A percentile compares a stretch with the other conserved stretches of the same genome.
Conservation (phyloP, 805 yeast species). For the Metschnikowia henanensis region DNA sequence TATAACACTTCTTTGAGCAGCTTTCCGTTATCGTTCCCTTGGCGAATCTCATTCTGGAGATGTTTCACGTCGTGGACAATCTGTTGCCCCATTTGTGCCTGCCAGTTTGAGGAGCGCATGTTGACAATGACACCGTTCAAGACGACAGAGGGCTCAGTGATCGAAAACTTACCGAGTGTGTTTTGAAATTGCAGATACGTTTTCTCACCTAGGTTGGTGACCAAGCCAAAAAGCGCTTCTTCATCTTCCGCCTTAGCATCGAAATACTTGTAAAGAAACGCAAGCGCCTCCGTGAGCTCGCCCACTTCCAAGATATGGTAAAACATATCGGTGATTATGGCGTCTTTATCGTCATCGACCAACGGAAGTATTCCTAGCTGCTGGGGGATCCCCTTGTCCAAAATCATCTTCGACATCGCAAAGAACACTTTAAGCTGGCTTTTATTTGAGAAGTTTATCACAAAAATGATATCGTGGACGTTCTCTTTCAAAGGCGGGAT, state of each 20-base stretch:
- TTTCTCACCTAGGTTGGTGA: slow-evolving; percentile 20
- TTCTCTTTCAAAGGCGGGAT: slow-evolving; percentile 73
- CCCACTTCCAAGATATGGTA: slow-evolving; percentile 35
- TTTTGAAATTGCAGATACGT: slow-evolving; percentile 20
- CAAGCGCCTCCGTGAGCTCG: slow-evolving; percentile 35
- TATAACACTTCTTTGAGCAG: slow-evolving; percentile 44
- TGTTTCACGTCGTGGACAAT: slow-evolving; percentile 50
- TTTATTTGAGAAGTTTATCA: slow-evolving; percentile 55
- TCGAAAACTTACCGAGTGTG: slow-evolving; percentile 31
- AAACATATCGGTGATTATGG: slow-evolving; percentile 29
- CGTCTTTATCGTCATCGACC: slow-evolving; percentile 28
- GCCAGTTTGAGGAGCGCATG: slow-evolving; percentile 53
- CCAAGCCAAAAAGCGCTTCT: slow-evolving; percentile 20
- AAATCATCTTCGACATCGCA: slow-evolving; percentile 48
- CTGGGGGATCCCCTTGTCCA: slow-evolving; percentile 67
- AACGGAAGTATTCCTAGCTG: slow-evolving; percentile 84
- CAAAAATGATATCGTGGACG: slow-evolving; percentile 72
- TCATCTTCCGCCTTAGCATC: slow-evolving; percentile 30
- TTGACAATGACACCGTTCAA: slow-evolving; percentile 71
- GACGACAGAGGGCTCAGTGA: slow-evolving; percentile 53
- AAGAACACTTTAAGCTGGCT: slow-evolving; percentile 51
- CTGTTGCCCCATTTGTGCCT: slow-evolving; percentile 51
- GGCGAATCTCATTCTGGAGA: slow-evolving; percentile 27
- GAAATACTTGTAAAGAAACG: slow-evolving; percentile 37
- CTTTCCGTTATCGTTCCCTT: slow-evolving; percentile 24